Base-by-base conservation (phyloP, 805 yeast species). In the Yarrowia sp. region DNA sequence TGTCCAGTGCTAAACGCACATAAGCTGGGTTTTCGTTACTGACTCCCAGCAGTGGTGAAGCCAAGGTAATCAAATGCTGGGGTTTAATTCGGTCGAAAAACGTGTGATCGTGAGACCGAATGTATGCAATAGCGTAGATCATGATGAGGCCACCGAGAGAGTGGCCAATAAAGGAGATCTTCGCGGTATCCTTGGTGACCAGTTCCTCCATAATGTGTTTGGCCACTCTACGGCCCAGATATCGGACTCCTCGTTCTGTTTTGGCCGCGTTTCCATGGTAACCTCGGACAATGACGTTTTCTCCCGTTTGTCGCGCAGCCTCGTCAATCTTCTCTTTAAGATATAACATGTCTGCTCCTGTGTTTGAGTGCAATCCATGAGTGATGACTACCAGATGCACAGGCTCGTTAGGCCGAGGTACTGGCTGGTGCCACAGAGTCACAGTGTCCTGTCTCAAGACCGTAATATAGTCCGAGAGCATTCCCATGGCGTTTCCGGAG, bases 101-200 rank as follows among this genome's bases (percentile, higher is more conserved):
- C 72, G 85, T 83, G 0, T 97, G 96, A 69, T 87, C 82, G 68
- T 85, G 75, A 9, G 79, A 75, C 14, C 82, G 84, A 24, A 95
- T 83, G 74, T 92, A 89, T 2, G 94, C 95, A 47, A 95, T 81
- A 1, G 98, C 96, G 82, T 90, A 94, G 0, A 96, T 86, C 78
- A 94, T 98, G 10, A 90, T 90, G 17, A 91, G 85, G 0, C 99
- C 99, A 17, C 99, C 99, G 33, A 95, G 79, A 0, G 98, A 94
- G 77, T 95, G 99, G 1, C 95, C 97, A 20, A 95, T 80, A 73
- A 95, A 93, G 2, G 98, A 94, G 5, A 94, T 86, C 72, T 86
- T 86, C 13, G 78, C 76, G 9, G 91, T 86, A 15, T 79, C 76
- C 5, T 82, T 80, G 17, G 67, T 50, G 13, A 84, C 77, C 56